A percentile compares a stretch with the other conserved stretches of the same genome.
phyloP scores from a whole-genome alignment of 768 basidiomycete genomes.

The Mycena belliarum region DNA sequence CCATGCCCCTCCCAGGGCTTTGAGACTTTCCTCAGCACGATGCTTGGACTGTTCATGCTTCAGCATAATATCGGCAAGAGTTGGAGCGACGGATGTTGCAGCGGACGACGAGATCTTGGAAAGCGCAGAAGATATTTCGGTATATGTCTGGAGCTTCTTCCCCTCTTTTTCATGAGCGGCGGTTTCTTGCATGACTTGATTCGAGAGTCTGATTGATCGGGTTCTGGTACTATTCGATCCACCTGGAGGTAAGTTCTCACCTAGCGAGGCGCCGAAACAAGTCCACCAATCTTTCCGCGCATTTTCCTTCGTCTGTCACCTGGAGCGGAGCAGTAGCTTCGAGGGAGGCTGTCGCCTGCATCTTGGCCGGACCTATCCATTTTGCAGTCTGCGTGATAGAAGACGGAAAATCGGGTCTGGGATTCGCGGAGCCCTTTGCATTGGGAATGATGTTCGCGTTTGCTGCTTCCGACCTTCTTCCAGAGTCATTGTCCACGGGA shows the following conservation, averaged over 20 bases:
- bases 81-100: constrained; percentile 43
- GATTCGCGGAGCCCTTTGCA: constrained; percentile 7
- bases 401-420: constrained; percentile 14
- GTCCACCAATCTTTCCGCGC: constrained; percentile 28
- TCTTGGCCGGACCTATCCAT: not conserved
- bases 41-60: constrained; percentile 45
- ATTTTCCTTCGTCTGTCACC: constrained; percentile 8
- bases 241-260: constrained; percentile 23
- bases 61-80: constrained; percentile 45
- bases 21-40: constrained; percentile 39
- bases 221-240: constrained; percentile 12
- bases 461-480: constrained; percentile 1
- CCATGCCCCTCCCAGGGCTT: constrained; percentile 48
- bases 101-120: constrained; percentile 44
- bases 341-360: not conserved
- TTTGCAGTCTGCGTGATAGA: constrained; percentile 7
- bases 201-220: constrained; percentile 40
- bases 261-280: constrained; percentile 45
- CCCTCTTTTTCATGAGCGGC: constrained; percentile 45
- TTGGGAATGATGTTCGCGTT: not conserved
- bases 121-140: constrained; percentile 48
- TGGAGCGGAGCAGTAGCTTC: not conserved
- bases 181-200: constrained; percentile 44
- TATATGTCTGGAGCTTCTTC: constrained; percentile 49
- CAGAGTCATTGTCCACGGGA: constrained; percentile 3